Conservation (phyloP, 352 stramenopile species). For the Phytophthora ohioensis region DNA sequence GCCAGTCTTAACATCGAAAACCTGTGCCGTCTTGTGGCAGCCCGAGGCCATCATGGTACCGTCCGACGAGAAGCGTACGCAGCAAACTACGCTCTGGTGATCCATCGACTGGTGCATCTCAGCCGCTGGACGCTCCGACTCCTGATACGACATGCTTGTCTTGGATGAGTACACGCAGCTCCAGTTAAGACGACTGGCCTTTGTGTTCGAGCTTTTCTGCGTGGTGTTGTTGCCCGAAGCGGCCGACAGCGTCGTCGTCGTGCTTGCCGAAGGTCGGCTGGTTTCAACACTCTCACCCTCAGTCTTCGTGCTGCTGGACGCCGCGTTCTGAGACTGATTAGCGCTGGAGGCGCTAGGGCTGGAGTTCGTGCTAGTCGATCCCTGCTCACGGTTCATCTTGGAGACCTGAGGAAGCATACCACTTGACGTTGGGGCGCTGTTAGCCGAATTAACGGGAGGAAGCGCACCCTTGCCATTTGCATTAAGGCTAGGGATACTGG, state of each 20-base stretch:
- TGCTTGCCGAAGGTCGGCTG: constrained; percentile 30
- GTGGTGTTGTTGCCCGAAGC: constrained; percentile 60
- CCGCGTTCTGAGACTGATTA: constrained; percentile 36
- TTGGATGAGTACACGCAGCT: constrained; percentile 85
- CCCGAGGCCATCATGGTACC: constrained; percentile 88
- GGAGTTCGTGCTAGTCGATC: constrained; percentile 56
- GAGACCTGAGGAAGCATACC: constrained; percentile 53
- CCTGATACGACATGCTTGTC: constrained; percentile 70
- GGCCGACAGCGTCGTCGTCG: constrained; percentile 36
- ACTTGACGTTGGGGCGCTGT: constrained; percentile 32
- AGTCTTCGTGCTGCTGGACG: constrained; percentile 52
- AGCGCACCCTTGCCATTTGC: constrained; percentile 73
- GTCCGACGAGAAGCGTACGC: constrained; percentile 85
- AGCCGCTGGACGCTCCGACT: constrained; percentile 80
- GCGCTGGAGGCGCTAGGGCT: constrained; percentile 51
- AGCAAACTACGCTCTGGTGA: constrained; percentile 90
- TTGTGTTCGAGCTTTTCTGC: constrained; percentile 81
- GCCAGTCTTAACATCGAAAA: constrained; percentile 88
- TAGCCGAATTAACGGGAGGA: constrained; percentile 51
- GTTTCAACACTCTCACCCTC: constrained; percentile 34
- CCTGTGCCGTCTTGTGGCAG: constrained; percentile 88
- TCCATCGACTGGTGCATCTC: constrained; percentile 92
- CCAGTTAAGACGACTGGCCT: constrained; percentile 88
- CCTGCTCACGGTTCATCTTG: constrained; percentile 71
- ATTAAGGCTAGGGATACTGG: constrained; percentile 67